These are phyloP conservation scores for Phytophthora cajani DNA, from an alignment of 352 stramenopile genomes.

Conservation along the genomic window DNA sequence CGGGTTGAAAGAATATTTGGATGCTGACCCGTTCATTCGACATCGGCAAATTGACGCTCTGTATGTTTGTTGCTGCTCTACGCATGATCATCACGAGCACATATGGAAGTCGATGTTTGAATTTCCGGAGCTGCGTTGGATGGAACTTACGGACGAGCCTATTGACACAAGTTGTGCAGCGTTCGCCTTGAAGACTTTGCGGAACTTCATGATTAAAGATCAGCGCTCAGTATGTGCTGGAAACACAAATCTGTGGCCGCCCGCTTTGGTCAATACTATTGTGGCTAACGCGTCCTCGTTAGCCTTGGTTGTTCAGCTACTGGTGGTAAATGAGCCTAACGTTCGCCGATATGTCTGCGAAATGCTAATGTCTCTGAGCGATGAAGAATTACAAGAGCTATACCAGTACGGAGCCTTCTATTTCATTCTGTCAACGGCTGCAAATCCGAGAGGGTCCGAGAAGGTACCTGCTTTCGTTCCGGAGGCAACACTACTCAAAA, in stretches of 20 bases:
- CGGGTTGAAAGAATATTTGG: conserved; percentile 62
- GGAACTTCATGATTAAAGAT: conserved; percentile 71
- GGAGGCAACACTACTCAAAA: conserved; percentile 67
- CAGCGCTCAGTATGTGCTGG: conserved; percentile 27
- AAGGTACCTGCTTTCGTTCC: conserved; percentile 53
- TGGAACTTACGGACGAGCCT: conserved; percentile 74
- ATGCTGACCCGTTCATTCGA: conserved; percentile 45
- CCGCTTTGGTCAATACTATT: conserved; percentile 63
- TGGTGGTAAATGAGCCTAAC: conserved; percentile 64
- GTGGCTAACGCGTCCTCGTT: conserved; percentile 57
- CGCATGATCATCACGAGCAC: conserved; percentile 44
- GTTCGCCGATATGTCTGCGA: conserved; percentile 64
- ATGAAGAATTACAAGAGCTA: conserved; percentile 55
- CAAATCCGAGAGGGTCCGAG: conserved; percentile 30
- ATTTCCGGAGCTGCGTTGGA: conserved; percentile 80
- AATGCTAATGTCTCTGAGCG: conserved; percentile 63
- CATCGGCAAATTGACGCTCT: conserved; percentile 47
- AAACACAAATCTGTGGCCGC: conserved; percentile 54
- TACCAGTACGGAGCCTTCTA: conserved; percentile 74
- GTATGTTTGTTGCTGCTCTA: conserved; percentile 76
- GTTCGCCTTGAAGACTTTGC: conserved; percentile 61
- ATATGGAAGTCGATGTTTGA: conserved; percentile 68
- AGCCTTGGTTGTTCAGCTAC: conserved; percentile 65
- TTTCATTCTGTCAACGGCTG: conserved; percentile 66
- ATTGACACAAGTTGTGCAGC: conserved; percentile 56